Evolutionary conservation across 2,329 filamentous ascomycete species (phyloP).

Genomic region (Fusarium sarcochroum): DNA sequence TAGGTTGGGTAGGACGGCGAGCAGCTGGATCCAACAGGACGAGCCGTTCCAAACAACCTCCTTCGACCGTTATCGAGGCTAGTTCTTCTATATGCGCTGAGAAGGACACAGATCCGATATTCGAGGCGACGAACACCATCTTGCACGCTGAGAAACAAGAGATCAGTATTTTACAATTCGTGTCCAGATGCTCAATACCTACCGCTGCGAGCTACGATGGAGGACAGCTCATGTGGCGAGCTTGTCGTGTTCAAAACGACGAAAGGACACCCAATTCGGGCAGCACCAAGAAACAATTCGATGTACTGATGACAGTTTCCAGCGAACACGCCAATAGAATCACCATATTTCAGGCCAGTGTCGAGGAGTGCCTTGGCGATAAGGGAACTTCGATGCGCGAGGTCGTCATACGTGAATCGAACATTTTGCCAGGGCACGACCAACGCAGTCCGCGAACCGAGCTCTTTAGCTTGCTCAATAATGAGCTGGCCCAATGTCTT

Average conservation of each 20-base stretch:
- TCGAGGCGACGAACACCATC: background rate
- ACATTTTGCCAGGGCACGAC: background rate
- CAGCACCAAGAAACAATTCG: background rate
- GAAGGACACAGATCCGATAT: background rate
- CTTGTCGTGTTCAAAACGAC: background rate
- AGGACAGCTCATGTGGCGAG: background rate
- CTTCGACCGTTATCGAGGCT: background rate
- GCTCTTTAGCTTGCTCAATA: background rate
- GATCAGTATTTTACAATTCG: background rate
- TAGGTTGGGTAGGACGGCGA: background rate
- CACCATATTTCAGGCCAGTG: rapidly evolving
- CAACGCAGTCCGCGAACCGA: background rate
- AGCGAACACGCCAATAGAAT: background rate
- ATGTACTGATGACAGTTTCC: background rate
- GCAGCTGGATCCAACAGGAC: background rate
- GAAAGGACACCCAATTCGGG: background rate
- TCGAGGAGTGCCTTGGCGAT: background rate
- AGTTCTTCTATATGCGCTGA: background rate
- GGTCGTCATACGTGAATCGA: background rate
- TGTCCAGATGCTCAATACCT: background rate
- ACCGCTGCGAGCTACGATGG: background rate
- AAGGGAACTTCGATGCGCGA: background rate
- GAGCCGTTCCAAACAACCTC: background rate
- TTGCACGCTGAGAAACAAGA: background rate
- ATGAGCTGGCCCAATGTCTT: background rate